Evolutionary conservation across 2,329 filamentous ascomycete genomes (phyloP).

Genomic region (Elsinoe perseae): DNA sequence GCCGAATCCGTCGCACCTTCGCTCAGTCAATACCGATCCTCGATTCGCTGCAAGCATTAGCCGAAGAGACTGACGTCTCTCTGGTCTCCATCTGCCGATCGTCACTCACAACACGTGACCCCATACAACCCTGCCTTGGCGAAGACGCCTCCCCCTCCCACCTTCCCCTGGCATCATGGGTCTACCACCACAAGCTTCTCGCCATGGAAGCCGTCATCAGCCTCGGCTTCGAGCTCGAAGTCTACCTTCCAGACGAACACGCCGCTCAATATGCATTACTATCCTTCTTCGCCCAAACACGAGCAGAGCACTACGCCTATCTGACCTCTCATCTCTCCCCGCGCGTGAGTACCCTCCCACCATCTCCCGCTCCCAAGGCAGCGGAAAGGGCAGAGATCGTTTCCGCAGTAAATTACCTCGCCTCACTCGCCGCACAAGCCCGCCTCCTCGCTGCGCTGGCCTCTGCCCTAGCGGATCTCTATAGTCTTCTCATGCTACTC

Average conservation of each 20-base stretch:
- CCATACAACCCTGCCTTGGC: background rate
- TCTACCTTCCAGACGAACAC: slow-evolving; percentile 81
- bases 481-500: slow-evolving; percentile 57
- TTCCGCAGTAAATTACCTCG: slow-evolving; percentile 22
- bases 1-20: slow-evolving; percentile 79
- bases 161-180: slow-evolving; percentile 78
- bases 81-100: slow-evolving; percentile 3
- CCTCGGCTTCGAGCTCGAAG: slow-evolving; percentile 85
- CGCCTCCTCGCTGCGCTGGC: slow-evolving; percentile 26
- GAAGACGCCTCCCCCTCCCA: slow-evolving; percentile 39
- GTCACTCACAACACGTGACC: background rate
- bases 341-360: slow-evolving; percentile 18
- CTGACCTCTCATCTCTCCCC: slow-evolving; percentile 58
- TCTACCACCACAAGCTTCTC: slow-evolving; percentile 80
- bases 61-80: slow-evolving; percentile 61
- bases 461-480: slow-evolving; percentile 45
- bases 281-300: slow-evolving; percentile 20
- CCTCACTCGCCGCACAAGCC: slow-evolving; percentile 26
- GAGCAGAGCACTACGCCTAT: slow-evolving; percentile 47
- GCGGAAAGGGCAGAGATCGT: slow-evolving; percentile 21
- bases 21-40: slow-evolving; percentile 76
- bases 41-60: slow-evolving; percentile 75
- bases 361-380: slow-evolving; percentile 27
- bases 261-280: slow-evolving; percentile 63
- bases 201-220: slow-evolving; percentile 83